A percentile compares a stretch with the other conserved stretches of the same genome.
These are phyloP conservation scores for Phaeosphaeria sp. DNA, from an alignment of 2,329 filamentous ascomycete genomes.

Conservation along the genomic window DNA sequence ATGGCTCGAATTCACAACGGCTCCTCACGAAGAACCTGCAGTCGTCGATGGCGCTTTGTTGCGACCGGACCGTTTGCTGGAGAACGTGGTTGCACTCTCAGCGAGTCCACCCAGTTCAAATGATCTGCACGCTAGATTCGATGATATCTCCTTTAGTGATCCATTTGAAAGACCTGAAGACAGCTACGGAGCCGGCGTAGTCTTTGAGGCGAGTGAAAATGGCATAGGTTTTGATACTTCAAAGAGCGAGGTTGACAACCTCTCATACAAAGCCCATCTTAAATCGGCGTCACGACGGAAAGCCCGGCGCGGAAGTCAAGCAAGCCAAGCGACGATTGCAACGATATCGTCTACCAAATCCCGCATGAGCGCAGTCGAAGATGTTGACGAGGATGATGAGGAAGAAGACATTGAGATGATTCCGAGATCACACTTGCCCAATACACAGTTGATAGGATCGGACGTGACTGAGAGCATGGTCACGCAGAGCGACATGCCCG, in stretches of 20 bases:
- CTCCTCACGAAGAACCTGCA: conserved; percentile 14
- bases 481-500: conserved; percentile 45
- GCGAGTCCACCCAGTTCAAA: conserved; percentile 13
- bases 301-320: conserved; percentile 38
- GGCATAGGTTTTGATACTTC: conserved; percentile 16
- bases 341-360: conserved; percentile 51
- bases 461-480: conserved; percentile 40
- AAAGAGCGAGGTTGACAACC: conserved; percentile 11
- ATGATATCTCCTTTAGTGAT: conserved; percentile 24
- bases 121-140: conserved; percentile 20
- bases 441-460: conserved; percentile 23
- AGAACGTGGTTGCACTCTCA: conserved; percentile 19
- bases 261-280: conserved; percentile 37
- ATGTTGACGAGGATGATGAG: conserved; percentile 44
- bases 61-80: conserved; percentile 31
- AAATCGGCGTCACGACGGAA: conserved; percentile 31
- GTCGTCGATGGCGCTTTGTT: conserved; percentile 12
- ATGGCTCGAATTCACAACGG: conserved; percentile 63
- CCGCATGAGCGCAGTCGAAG: conserved; percentile 47
- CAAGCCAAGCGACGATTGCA: conserved; percentile 47
- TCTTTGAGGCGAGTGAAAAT: conserved; percentile 40
- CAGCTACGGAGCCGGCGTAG: conserved; percentile 28
- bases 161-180: conserved; percentile 15
- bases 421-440: conserved; percentile 38
- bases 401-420: conserved; percentile 60